phyloP scores from a whole-genome alignment of 1,284 basidiomycete species.

The Ceratobasidium sp. region DNA sequence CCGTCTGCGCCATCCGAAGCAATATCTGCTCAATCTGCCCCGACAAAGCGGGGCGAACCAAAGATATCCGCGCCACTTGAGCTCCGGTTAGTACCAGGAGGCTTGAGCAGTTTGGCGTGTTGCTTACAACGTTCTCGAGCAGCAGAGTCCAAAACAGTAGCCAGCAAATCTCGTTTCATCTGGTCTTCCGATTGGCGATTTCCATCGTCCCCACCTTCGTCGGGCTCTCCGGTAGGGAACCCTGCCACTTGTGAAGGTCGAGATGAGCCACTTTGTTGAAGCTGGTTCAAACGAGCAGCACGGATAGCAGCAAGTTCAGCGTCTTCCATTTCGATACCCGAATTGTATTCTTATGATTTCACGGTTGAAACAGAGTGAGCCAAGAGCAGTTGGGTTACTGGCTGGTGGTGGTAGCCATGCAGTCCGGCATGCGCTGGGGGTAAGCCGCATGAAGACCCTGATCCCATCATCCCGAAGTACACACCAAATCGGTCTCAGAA shows the following conservation, averaged over 20 bases:
- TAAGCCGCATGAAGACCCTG: constrained; percentile 25
- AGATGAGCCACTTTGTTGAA: constrained; percentile 52
- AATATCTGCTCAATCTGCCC: constrained; percentile 88
- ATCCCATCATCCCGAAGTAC: constrained; percentile 1
- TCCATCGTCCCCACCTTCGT: constrained; percentile 53
- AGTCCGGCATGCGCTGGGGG: background rate
- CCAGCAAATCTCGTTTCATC: constrained; percentile 83
- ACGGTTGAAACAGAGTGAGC: background rate
- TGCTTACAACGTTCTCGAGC: constrained; percentile 92
- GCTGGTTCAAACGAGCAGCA: constrained; percentile 60
- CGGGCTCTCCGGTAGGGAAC: constrained; percentile 30
- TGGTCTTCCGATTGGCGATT: constrained; percentile 67
- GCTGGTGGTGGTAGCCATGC: constrained; percentile 5
- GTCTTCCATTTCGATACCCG: constrained; percentile 56
- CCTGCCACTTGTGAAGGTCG: constrained; percentile 15
- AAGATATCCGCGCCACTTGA: constrained; percentile 88
- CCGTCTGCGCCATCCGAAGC: constrained; percentile 90
- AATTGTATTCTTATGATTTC: background rate
- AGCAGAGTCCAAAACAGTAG: constrained; percentile 86
- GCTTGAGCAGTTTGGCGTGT: background rate
- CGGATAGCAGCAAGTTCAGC: constrained; percentile 62
- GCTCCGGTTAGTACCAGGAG: constrained; percentile 10
- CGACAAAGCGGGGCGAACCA: constrained; percentile 91
- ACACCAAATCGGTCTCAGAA: background rate
- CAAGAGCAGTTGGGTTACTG: background rate